Evolutionary conservation across 257 asterid species (phyloP).

Genomic region (Ilex asprella): DNA sequence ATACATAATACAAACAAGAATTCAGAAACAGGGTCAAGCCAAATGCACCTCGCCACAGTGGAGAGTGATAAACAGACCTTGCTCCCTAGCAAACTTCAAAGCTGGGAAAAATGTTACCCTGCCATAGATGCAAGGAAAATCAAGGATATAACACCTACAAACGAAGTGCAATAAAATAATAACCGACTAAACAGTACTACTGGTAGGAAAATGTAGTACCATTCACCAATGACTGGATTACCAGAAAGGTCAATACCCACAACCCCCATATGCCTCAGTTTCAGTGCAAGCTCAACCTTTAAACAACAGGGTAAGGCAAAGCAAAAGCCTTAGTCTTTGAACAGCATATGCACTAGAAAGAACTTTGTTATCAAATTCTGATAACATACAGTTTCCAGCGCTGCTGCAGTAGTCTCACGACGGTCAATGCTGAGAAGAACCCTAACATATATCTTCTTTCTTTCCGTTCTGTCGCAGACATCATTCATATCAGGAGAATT

Average conservation of each 20-base stretch:
- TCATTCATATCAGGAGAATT: conserved; percentile 16
- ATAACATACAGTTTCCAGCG: conserved; percentile 83
- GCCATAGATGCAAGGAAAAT: conserved; percentile 11
- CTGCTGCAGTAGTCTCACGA: conserved; percentile 83
- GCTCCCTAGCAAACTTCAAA: conserved; percentile 69
- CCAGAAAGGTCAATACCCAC: conserved; percentile 97
- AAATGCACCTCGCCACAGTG: conserved; percentile 96
- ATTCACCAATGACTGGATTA: conserved; percentile 79
- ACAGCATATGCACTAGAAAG: neutral
- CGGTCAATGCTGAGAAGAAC: conserved; percentile 91
- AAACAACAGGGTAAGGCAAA: conserved; percentile 14
- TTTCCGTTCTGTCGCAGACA: conserved; percentile 24
- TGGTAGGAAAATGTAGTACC: conserved; percentile 42
- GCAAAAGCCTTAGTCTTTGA: conserved; percentile 13
- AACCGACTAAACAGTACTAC: neutral
- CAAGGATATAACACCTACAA: conserved; percentile 9
- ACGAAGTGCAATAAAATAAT: neutral
- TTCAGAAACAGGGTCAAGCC: conserved; percentile 18
- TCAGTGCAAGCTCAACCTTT: conserved; percentile 78
- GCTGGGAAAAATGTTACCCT: conserved; percentile 87
- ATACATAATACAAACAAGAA: conserved; percentile 1
- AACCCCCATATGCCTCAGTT: conserved; percentile 65
- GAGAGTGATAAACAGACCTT: conserved; percentile 70
- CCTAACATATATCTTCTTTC: conserved; percentile 68
- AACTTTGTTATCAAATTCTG: conserved; percentile 2